phyloP scores from a whole-genome alignment of 306 rosid species.

The Cucurbita ficifolia region DNA sequence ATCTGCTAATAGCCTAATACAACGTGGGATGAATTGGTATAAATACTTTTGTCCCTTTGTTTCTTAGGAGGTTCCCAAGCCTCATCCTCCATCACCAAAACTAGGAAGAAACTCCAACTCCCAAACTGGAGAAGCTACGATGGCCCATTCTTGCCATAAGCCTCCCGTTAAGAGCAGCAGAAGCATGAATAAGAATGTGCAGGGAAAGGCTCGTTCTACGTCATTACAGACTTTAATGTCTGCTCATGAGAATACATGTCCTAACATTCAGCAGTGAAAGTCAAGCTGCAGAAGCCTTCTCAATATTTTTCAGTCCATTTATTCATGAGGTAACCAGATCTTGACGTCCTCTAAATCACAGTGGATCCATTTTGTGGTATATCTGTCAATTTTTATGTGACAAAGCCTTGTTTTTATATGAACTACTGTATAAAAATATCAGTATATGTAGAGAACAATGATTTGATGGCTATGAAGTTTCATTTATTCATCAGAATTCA shows the following conservation, averaged over 20 bases:
- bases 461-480: background rate
- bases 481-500: background rate
- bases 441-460: background rate
- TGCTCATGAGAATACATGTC: conserved; percentile 58
- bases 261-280: conserved; percentile 47
- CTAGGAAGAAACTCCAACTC: conserved; percentile 28
- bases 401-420: background rate
- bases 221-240: conserved; percentile 27
- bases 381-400: conserved; percentile 1
- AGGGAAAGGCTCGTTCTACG: conserved; percentile 33
- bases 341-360: background rate
- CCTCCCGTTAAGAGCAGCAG: conserved; percentile 27
- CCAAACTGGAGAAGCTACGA: conserved; percentile 18
- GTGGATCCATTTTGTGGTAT: conserved; percentile 3
- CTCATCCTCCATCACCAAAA: conserved; percentile 28
- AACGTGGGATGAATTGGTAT: background rate
- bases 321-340: background rate
- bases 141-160: conserved; percentile 22
- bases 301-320: background rate
- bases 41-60: background rate
- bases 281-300: background rate
- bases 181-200: conserved; percentile 28
- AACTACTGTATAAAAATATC: conserved; percentile 2
- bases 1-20: background rate
- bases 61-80: conserved; percentile 28